Evolutionary conservation across 257 asterid genomes (phyloP), one percentile per base, ranked within the genome.

Genomic region (Haberlea rhodopensis): DNA sequence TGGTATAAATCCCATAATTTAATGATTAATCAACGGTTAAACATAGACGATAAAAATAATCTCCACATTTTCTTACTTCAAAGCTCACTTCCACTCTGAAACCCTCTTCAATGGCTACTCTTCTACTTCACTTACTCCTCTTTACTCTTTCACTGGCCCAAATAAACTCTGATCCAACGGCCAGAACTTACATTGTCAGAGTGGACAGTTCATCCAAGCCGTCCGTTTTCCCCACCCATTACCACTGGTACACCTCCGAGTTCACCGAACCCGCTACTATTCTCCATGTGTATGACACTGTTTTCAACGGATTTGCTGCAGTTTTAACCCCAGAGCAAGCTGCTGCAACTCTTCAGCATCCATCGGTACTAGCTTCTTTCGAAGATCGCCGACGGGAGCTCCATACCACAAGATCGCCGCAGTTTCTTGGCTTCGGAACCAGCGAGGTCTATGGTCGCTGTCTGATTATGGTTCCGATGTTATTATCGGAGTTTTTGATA

Each of bases 331-430:
- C 87, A 1, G 52, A 70, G 0, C 87, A 84, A 73, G 97, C 92
- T 1, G 87, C 90, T 4, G 52, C 80, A 0, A 76, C 83, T 1
- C 90, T 80, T 53, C 54, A 73, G 26, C 95, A 90, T 71, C 94
- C 99, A 0, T 81, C 96, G 1, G 27, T 87, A 53, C 90, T 94
- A 62, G 81, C 96, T 10, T 79, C 90, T 1, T 81, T 94, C 57
- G 90, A 83, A 32, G 99, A 94, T 84, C 85, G 80, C 60, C 87
- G 95, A 60, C 87, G 99, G 0, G 77, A 82, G 7, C 95, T 90
- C 49, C 99, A 94, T 72, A 94, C 99, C 11, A 94, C 99, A 0
- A 81, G 99, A 37, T 94, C 99, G 34, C 99, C 99, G 62, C 97
- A 90, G 75, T 94, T 94, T 72, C 86, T 94, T 1, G 99, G 15